These are phyloP conservation scores for Phytophthora sansomeana DNA, from an alignment of 352 stramenopile species.

Conservation along the genomic window DNA sequence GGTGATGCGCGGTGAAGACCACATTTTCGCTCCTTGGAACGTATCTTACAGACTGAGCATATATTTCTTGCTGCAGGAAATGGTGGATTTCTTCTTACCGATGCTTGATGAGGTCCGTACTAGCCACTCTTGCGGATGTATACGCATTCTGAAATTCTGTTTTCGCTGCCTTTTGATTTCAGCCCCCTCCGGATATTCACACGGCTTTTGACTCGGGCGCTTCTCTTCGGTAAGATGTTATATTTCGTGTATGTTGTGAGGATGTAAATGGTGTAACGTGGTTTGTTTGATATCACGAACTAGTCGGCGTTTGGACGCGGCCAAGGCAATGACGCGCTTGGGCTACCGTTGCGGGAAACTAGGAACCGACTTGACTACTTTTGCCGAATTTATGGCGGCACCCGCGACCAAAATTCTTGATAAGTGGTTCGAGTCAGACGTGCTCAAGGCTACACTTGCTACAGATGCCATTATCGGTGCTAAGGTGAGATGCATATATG, in stretches of 20 bases:
- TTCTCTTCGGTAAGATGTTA: conserved; percentile 40
- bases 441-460: conserved; percentile 92
- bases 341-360: conserved; percentile 73
- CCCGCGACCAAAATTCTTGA: conserved; percentile 90
- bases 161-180: not conserved
- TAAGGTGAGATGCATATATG: conserved; percentile 48
- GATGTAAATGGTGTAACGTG: not conserved
- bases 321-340: conserved; percentile 70
- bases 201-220: conserved; percentile 66
- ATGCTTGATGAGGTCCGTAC: conserved; percentile 81
- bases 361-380: conserved; percentile 78
- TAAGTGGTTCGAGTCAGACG: conserved; percentile 91
- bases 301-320: conserved; percentile 70
- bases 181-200: conserved; percentile 78
- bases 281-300: not conserved
- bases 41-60: not conserved
- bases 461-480: conserved; percentile 93
- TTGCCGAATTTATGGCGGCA: conserved; percentile 90
- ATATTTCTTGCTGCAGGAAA: conserved; percentile 44
- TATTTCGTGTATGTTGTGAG: not conserved
- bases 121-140: not conserved
- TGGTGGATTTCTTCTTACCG: conserved; percentile 84
- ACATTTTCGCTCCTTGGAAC: not conserved
- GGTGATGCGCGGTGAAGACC: conserved; percentile 30
- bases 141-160: not conserved